Conservation (phyloP, 208 protist species). For the Kentomonas sorsogonicus region DNA sequence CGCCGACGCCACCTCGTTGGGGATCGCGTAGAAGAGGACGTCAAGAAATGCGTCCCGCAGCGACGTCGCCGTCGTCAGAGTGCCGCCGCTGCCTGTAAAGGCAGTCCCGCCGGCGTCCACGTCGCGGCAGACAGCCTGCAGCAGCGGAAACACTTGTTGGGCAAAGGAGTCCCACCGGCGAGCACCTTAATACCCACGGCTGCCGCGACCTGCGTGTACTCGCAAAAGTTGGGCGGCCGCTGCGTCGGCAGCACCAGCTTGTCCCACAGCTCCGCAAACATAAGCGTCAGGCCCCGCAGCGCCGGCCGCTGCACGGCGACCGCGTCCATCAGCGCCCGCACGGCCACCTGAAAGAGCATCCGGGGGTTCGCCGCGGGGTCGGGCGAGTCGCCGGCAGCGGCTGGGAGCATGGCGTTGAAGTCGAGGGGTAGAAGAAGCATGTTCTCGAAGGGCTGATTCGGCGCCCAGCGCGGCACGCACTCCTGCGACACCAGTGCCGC, state of each 20-base stretch:
- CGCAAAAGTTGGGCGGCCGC: slow-evolving; percentile 24
- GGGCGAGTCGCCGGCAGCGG: not conserved
- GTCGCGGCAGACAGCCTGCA: slow-evolving; percentile 31
- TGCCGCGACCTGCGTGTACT: slow-evolving; percentile 22
- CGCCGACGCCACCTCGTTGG: slow-evolving; percentile 39
- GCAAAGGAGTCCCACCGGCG: slow-evolving; percentile 44
- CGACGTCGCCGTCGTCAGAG: too few relatives aligned
- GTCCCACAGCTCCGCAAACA: slow-evolving; percentile 63
- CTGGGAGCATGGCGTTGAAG: slow-evolving; percentile 37
- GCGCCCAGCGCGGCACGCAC: slow-evolving; percentile 21
- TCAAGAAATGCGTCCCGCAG: slow-evolving; percentile 53
- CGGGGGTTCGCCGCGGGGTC: not conserved
- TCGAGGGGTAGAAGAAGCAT: slow-evolving; percentile 52
- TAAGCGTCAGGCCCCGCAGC: slow-evolving; percentile 26
- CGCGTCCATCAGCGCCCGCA: slow-evolving; percentile 49
- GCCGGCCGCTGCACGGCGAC: slow-evolving; percentile 47
- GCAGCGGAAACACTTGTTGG: slow-evolving; percentile 22
- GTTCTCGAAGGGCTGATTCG: slow-evolving; percentile 22
- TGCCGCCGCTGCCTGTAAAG: too few relatives aligned
- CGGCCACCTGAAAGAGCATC: slow-evolving; percentile 35
- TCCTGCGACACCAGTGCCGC: slow-evolving; percentile 27
- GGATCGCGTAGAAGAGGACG: slow-evolving; percentile 42
- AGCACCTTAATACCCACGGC: slow-evolving; percentile 37
- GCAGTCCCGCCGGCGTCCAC: slow-evolving; percentile 17
- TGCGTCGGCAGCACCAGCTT: slow-evolving; percentile 19